phyloP scores from a whole-genome alignment of 23 red algal species.

The Gracilariopsis chorda region DNA sequence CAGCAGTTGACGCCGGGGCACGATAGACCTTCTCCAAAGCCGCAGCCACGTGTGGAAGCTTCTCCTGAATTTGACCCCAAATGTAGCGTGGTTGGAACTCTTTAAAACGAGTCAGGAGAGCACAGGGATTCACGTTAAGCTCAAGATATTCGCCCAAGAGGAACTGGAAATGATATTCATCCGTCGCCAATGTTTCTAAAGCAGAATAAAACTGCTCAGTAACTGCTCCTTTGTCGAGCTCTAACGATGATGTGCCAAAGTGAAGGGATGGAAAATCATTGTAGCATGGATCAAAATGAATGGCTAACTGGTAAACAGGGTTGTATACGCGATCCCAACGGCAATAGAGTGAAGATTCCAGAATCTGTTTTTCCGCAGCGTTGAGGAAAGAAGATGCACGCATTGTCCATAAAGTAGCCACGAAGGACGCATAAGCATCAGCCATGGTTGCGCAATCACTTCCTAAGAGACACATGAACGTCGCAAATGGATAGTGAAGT shows the following conservation, averaged over 20 bases:
- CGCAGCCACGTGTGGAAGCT: neutral
- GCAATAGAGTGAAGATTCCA: neutral
- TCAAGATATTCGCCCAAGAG: neutral
- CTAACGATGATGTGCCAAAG: neutral
- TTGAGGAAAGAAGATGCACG: neutral
- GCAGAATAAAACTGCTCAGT: neutral
- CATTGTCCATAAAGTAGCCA: neutral
- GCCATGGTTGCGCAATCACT: neutral
- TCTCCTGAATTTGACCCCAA: neutral
- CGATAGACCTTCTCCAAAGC: neutral
- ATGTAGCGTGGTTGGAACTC: neutral
- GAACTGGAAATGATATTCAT: neutral
- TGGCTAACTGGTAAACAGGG: neutral
- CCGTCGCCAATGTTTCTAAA: neutral
- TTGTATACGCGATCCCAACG: neutral
- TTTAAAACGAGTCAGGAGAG: neutral
- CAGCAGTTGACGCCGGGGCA: constrained; percentile 5
- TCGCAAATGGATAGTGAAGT: too few species aligned
- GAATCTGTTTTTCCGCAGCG: neutral
- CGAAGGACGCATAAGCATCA: neutral
- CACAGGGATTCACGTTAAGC: neutral
- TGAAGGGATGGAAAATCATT: neutral
- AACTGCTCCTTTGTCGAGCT: neutral
- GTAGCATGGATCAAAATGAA: neutral
- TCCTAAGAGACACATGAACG: neutral